Base-by-base conservation (phyloP, 148 eudicot species). In the Heliosperma pusillum region DNA sequence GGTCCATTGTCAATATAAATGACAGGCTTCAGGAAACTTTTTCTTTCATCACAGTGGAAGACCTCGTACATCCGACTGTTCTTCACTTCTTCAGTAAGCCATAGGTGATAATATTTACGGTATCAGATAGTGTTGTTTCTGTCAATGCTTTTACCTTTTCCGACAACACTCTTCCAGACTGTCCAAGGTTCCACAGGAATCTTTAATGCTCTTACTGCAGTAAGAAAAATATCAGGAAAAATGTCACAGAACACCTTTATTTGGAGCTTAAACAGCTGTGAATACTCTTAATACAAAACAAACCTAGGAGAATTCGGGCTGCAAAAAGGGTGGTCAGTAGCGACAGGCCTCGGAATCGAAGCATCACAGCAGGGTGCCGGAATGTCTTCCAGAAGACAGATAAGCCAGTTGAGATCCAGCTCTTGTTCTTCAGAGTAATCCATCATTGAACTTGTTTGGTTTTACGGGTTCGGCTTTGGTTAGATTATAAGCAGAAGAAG, bases 321-420 rank as follows among this genome's bases (percentile, higher is more conserved):
- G 29, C 62, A 21, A 20, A 42, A 66, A 64, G 72, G 24, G 3
- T 59, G 22, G 7, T 20, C 19, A 42, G 19, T 26, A 65, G 26
- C 0, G 16, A 53, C 5, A 47, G 77, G 77, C 77, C 59, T 29
- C n/a, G 68, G 69, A 29, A 58, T 2, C 10, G 25, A 22, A 6
- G 73, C 70, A 56, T 74, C 77, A 47, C 73, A 61, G 47, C 26
- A 79, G 27, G 27, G 12, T 24, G 10, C 50, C 7, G 77, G 55
- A 45, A 45, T 22, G 60, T 58, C 81, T 20, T 79, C 73, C 20
- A 79, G 59, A 59, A 79, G 81, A 26, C 81, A 59, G 26, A 73
- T 68, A 59, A 68, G 69, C 81, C 81, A 79, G 50, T 40, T 73
- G 12, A 66, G 42, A 68, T 74, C 81, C 25, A 74, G 60, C 5